phyloP scores from a whole-genome alignment of 2,329 filamentous ascomycete genomes.

The Pseudogymnoascus sp. region DNA sequence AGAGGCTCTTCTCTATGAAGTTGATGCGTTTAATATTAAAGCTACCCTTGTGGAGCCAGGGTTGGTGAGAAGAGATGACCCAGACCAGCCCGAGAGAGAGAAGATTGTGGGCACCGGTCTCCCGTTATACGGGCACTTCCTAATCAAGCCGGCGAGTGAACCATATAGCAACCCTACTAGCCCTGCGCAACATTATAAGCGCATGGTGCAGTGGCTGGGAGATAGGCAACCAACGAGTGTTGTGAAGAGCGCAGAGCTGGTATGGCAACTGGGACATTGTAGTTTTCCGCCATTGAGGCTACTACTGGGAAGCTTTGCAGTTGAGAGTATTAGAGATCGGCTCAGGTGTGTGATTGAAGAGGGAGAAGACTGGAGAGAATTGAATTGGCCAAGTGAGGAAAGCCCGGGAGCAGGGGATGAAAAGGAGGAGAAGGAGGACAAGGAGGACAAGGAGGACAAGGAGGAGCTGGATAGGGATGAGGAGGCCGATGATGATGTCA shows the following conservation, averaged over 20 bases:
- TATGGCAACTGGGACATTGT: conserved; percentile 93
- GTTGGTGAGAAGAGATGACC: conserved; percentile 78
- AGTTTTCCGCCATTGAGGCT: conserved; percentile 83
- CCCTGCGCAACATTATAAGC: conserved; percentile 78
- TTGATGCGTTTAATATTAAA: conserved; percentile 86
- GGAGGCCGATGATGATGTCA: not conserved
- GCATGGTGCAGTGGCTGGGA: conserved; percentile 91
- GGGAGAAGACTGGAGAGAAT: conserved; percentile 84
- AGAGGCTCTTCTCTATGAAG: conserved; percentile 94
- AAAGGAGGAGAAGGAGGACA: conserved; percentile 9
- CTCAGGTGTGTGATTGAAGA: conserved; percentile 89
- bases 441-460: conserved; percentile 10
- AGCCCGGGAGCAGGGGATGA: conserved; percentile 9
- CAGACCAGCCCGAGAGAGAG: conserved; percentile 39
- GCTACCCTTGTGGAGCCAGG: conserved; percentile 89
- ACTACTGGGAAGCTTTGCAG: conserved; percentile 85
- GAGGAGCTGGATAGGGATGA: conserved; percentile 9
- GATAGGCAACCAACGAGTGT: conserved; percentile 89
- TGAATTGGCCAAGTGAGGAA: conserved; percentile 45
- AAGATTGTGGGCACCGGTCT: conserved; percentile 30
- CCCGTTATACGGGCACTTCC: conserved; percentile 83
- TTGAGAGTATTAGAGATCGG: conserved; percentile 89
- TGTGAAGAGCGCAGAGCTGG: conserved; percentile 83
- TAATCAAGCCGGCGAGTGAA: conserved; percentile 77
- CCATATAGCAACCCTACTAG: conserved; percentile 70